Evolutionary conservation across 768 basidiomycete species (phyloP).

Genomic region (Guyanaporus albipodus): DNA sequence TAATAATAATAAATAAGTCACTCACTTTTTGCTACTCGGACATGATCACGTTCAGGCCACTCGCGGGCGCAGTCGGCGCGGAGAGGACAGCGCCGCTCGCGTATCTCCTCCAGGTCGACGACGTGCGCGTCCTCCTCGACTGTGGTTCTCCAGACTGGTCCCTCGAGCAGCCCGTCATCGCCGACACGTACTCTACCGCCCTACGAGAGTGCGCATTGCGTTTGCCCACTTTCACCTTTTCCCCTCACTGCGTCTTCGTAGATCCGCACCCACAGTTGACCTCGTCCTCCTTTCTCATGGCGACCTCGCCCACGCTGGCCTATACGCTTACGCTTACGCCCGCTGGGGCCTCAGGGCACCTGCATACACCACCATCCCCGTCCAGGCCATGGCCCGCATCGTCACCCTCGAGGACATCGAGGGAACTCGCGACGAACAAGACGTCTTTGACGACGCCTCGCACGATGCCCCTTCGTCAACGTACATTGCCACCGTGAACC

Average conservation of each 20-base stretch:
- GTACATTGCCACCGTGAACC: constrained; percentile 72
- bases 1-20: too few species aligned
- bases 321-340: constrained; percentile 91
- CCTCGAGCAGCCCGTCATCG: constrained; percentile 44
- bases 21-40: too few species aligned
- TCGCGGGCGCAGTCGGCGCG: constrained; percentile 79
- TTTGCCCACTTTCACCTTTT: neutral
- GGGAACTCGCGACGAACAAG: constrained; percentile 71
- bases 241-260: constrained; percentile 3
- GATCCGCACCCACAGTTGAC: constrained; percentile 76
- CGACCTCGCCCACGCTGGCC: constrained; percentile 80
- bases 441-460: constrained; percentile 38
- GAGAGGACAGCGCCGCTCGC: constrained; percentile 61
- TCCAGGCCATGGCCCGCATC: constrained; percentile 92
- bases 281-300: constrained; percentile 94
- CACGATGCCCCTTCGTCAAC: constrained; percentile 28
- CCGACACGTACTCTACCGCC: constrained; percentile 54
- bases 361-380: constrained; percentile 91
- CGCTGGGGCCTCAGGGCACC: constrained; percentile 86
- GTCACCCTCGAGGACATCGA: constrained; percentile 88
- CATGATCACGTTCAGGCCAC: constrained; percentile 87
- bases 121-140: constrained; percentile 89
- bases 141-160: constrained; percentile 90
- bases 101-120: constrained; percentile 92
- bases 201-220: constrained; percentile 57